phyloP scores from a whole-genome alignment of 768 basidiomycete species.

The Podaxis rugospora region DNA sequence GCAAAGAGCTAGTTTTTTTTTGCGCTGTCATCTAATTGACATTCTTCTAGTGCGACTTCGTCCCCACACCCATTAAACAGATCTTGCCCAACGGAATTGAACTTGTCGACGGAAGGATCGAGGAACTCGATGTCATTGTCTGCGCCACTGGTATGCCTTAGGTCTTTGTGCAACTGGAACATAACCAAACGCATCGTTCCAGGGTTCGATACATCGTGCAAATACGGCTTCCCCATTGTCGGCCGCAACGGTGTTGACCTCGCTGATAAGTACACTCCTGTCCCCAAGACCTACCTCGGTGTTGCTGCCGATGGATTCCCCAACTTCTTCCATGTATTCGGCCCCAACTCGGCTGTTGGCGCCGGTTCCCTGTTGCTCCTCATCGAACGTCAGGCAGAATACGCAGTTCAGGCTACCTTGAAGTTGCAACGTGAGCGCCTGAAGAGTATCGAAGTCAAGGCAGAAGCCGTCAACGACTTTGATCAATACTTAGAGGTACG shows the following conservation, averaged over 20 bases:
- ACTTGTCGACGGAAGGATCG: constrained; percentile 46
- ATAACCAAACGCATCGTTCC: neutral
- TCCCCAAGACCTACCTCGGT: constrained; percentile 55
- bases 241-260: constrained; percentile 50
- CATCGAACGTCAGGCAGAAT: constrained; percentile 54
- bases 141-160: constrained; percentile 51
- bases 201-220: constrained; percentile 53
- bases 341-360: constrained; percentile 55
- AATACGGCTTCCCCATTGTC: constrained; percentile 45
- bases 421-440: constrained; percentile 63
- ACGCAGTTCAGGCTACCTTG: constrained; percentile 46
- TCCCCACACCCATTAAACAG: constrained; percentile 44
- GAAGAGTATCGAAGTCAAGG: constrained; percentile 57
- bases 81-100: constrained; percentile 54
- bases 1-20: neutral
- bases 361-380: constrained; percentile 52
- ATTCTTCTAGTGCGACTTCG: constrained; percentile 44
- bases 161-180: neutral
- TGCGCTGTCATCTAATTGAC: neutral
- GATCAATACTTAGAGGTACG: constrained; percentile 54
- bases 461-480: constrained; percentile 57
- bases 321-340: constrained; percentile 58
- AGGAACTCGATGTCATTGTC: constrained; percentile 55
- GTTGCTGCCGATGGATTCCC: constrained; percentile 62
- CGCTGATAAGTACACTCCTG: constrained; percentile 48